phyloP scores from a whole-genome alignment of 768 basidiomycete species.

The Termitomyces sp. region DNA sequence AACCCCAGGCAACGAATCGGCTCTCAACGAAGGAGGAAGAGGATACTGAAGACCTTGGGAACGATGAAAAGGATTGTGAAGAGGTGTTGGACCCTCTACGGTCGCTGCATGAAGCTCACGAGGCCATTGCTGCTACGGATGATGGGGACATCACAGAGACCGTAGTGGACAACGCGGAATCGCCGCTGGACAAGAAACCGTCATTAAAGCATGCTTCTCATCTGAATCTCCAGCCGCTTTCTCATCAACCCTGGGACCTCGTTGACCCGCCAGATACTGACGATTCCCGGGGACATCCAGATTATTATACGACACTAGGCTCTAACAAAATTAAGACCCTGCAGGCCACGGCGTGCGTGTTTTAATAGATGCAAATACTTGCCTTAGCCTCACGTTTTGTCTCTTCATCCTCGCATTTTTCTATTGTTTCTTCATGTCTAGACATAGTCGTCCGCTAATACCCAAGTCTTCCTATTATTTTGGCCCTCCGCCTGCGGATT shows the following conservation, averaged over 20 bases:
- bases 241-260: conserved; percentile 67
- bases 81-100: conserved; percentile 7
- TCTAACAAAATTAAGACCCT: conserved; percentile 38
- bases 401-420: background rate
- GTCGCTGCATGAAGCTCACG: conserved; percentile 7
- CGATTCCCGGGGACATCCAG: conserved; percentile 26
- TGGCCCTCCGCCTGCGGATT: conserved; percentile 70
- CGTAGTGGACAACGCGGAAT: conserved; percentile 19
- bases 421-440: conserved; percentile 11
- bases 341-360: conserved; percentile 38
- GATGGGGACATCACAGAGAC: conserved; percentile 21
- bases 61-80: conserved; percentile 1
- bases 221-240: conserved; percentile 44
- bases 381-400: conserved; percentile 6
- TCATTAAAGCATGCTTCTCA: conserved; percentile 33
- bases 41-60: background rate
- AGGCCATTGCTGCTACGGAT: conserved; percentile 15
- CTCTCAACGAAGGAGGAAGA: background rate
- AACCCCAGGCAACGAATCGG: background rate
- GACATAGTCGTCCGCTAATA: conserved; percentile 41
- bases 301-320: conserved; percentile 38
- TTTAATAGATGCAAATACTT: conserved; percentile 10
- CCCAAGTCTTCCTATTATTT: conserved; percentile 84
- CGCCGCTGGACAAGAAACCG: conserved; percentile 22
- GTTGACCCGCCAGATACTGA: conserved; percentile 42